Evolutionary conservation across 495 filamentous ascomycete genomes (phyloP).

Genomic region (Aspergillus hancockii): DNA sequence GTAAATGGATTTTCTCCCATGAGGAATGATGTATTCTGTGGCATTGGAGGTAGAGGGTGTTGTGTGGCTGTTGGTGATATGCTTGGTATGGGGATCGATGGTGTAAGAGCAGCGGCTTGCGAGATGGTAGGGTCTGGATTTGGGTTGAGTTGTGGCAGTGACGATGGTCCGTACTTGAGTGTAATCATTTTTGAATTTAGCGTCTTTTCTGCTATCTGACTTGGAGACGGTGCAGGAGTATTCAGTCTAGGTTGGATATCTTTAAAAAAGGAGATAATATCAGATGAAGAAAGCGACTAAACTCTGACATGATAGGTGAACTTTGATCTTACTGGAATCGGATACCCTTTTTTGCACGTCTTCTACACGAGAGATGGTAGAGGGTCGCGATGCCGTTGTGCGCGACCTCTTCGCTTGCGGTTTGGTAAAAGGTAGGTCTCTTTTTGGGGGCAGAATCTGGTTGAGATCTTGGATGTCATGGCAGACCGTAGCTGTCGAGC

Average conservation of each 20-base stretch:
- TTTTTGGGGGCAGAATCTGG: conserved; percentile 46
- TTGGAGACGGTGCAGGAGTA: not conserved
- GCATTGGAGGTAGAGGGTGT: not conserved
- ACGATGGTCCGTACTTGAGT: not conserved
- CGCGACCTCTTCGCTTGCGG: conserved; percentile 23
- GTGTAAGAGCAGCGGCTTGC: not conserved
- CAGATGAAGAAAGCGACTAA: not conserved
- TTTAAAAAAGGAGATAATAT: not conserved
- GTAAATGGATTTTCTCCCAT: not conserved
- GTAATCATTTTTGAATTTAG: not conserved
- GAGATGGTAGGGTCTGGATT: conserved; percentile 5
- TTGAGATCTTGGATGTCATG: conserved; percentile 32
- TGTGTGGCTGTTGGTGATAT: not conserved
- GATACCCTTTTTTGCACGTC: not conserved
- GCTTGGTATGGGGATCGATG: not conserved
- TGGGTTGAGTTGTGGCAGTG: conserved; percentile 11
- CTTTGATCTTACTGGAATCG: not conserved
- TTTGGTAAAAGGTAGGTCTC: conserved; percentile 45
- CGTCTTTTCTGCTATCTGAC: not conserved
- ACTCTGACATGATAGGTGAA: not conserved
- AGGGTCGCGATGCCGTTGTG: not conserved
- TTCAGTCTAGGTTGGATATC: not conserved
- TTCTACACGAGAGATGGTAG: not conserved
- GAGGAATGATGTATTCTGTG: not conserved
- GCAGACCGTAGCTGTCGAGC: conserved; percentile 20